Percentiles rank a stretch among this genome's conserved stretches.
These are phyloP conservation scores for Salicornia ramosissima DNA, from an alignment of 148 eudicot species.

Conservation along the genomic window DNA sequence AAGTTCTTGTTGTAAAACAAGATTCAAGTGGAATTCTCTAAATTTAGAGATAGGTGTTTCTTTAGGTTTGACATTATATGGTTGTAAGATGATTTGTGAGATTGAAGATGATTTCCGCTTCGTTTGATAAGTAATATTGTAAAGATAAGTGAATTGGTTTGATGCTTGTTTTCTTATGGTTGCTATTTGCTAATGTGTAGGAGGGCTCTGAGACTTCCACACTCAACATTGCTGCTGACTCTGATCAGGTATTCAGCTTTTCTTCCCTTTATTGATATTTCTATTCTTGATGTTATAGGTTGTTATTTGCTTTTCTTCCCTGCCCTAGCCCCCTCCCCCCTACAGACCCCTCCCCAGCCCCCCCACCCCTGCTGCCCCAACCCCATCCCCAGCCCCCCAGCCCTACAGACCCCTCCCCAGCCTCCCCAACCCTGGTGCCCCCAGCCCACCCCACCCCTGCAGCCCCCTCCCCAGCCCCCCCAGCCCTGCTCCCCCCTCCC, in stretches of 20 bases:
- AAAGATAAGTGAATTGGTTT: not conserved
- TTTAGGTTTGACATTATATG: not conserved
- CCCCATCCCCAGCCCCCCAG: too few species aligned
- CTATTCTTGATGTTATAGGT: too few species aligned
- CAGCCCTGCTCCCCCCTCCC: too few species aligned
- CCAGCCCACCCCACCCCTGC: too few species aligned
- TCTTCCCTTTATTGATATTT: not conserved
- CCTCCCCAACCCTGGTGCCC: too few species aligned
- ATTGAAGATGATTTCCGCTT: too few species aligned
- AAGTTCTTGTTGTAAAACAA: not conserved
- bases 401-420: too few species aligned
- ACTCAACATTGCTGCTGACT: slow-evolving; percentile 35
- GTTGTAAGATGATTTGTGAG: not conserved
- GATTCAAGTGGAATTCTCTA: not conserved
- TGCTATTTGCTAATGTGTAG: slow-evolving; percentile 16
- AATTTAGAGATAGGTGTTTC: not conserved
- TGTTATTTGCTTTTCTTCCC: too few species aligned
- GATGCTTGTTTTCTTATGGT: not conserved
- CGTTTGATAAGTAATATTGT: not conserved
- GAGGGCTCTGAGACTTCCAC: slow-evolving; percentile 29
- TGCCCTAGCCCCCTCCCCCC: too few species aligned
- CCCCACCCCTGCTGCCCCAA: too few species aligned
- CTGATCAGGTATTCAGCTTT: slow-evolving; percentile 33
- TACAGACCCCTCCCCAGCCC: too few species aligned
- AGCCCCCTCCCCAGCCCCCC: too few species aligned